Evolutionary conservation across 768 basidiomycete genomes (phyloP), one percentile per base, ranked within the genome.

Genomic region (Tylopilus cervinicoccineus): DNA sequence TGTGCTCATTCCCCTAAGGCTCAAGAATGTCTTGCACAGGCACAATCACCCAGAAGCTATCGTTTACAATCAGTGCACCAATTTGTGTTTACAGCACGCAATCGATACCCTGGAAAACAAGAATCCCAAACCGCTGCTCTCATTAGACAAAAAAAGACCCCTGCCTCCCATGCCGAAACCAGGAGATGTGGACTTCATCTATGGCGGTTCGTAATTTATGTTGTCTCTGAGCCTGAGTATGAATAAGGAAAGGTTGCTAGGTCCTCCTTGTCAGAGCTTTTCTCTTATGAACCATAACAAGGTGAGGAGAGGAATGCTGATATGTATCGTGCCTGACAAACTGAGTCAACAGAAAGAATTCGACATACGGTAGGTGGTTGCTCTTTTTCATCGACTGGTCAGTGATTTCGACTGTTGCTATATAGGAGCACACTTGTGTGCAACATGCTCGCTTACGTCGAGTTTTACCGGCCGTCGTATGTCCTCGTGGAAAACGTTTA

Each of bases 231-330:
- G 26, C 33, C 24, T 38, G 28, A 14, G 17, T 23, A 33, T 28
- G 36, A 46, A 22, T 50, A 39, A 48, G 29, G 5, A 36, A 8
- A 29, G 27, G 23, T 53, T 43, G 3, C 7, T 47, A 86, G 86
- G 86, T 4, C 85, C 86, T 4, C 87, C 87, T 12, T 89, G 87
- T 56, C 88, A 88, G 53, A 77, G 81, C 3, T 89, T 87, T 55
- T 83, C 81, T 51, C 57, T 66, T 0, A 81, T 81, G 50, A 89
- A 88, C 47, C 79, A 80, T 51, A 63, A 68, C 31, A 81, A 79
- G 60, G 84, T 82, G 50, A 59, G 72, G 56, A 12, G 17, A 41
- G 27, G 32, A 44, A 38, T 34, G 20, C 2, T 19, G 31, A 29
- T 22, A 20, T 19, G 13, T 42, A 34, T 45, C 20, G 41, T 47